phyloP scores from a whole-genome alignment of 768 basidiomycete species.

The Suillus subaureus region DNA sequence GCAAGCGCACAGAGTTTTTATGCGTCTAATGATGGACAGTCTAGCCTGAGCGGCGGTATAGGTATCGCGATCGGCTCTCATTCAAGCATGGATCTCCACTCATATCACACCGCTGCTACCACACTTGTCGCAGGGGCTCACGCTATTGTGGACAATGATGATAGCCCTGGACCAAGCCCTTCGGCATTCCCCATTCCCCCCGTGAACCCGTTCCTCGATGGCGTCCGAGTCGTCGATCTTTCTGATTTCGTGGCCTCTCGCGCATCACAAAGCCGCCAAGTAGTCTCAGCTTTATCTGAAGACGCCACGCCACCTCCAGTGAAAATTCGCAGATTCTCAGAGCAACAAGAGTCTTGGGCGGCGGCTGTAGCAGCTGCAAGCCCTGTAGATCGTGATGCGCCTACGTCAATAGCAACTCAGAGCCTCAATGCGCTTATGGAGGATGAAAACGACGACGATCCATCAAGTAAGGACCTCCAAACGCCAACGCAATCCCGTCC shows the following conservation, averaged over 20 bases:
- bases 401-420: neutral
- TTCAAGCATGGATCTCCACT: constrained; percentile 9
- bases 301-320: neutral
- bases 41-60: neutral
- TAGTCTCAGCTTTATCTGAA: neutral
- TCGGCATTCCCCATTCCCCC: constrained; percentile 8
- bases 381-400: neutral
- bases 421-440: neutral
- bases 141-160: constrained; percentile 4
- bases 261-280: neutral
- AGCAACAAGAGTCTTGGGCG: constrained; percentile 10
- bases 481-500: neutral
- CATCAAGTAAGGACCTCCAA: neutral
- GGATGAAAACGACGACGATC: neutral
- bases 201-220: constrained; percentile 8
- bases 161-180: constrained; percentile 7
- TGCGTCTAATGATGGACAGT: neutral
- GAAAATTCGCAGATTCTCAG: neutral
- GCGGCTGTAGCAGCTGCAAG: constrained; percentile 11
- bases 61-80: constrained; percentile 12
- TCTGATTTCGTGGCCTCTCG: neutral
- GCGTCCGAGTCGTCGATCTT: neutral
- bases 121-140: neutral
- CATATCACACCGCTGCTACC: constrained; percentile 7
- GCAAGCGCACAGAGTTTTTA: constrained; percentile 1